Evolutionary conservation across 768 basidiomycete genomes (phyloP), one percentile per base, ranked within the genome.

Genomic region (Zangia roseola): DNA sequence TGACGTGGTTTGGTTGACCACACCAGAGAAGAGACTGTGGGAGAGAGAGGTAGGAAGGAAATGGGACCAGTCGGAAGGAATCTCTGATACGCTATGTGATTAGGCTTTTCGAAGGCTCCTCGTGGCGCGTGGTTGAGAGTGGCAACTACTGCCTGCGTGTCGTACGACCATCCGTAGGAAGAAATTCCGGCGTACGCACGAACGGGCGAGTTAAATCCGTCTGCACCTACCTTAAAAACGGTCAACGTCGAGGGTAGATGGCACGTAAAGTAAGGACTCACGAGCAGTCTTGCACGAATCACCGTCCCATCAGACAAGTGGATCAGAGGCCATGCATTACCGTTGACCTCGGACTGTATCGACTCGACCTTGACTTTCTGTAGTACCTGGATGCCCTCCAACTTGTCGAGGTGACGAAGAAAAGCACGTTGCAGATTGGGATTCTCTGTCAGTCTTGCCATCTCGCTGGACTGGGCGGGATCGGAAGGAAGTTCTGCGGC

Each of bases 1-100:
- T 93, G 74, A 6, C 72, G 63, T 2, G 94, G 91, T 45, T 75
- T 80, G 0, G 90, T 95, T 17, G 92, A 94, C 97, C 97, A 98
- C 6, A 97, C 97, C 42, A 98, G 76, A 4, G 94, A 94, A 10
- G 93, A 91, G 2, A 74, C 73, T 0, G 83, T 86, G 0, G 81
- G 71, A 2, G 86, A 86, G 36, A 97, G 78, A 0, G 95, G 97
- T 19, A 98, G 78, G 73, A 97, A 98, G 0, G 94, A 94, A 36
- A 98, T 86, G 3, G 95, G 95, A 0, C 97, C 95, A 5, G 93
- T 93, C 2, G 94, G 88, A 17, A 98, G 79, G 74, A 97, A 97
- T 19, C 94, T 78, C 66, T 98, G 97, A 69, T 88, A 98, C 0
- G 92, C 94, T 0, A 84, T 90, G 6, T 80, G 83, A 59, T 91